Conservation (phyloP, 2,329 filamentous ascomycete genomes). For the Ambrosiella cleistominuta region DNA sequence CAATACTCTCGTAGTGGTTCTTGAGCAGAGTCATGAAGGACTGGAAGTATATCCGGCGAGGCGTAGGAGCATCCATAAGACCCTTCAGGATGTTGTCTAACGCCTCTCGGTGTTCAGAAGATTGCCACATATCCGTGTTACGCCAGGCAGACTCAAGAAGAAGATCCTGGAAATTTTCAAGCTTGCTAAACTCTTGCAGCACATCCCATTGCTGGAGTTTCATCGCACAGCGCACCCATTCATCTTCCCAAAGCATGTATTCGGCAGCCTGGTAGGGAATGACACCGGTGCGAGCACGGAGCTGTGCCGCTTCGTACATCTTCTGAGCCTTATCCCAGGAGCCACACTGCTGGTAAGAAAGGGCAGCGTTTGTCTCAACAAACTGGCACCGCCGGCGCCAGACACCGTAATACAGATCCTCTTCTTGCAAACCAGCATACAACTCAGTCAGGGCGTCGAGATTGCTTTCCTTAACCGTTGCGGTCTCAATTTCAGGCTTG, state of each 20-base stretch:
- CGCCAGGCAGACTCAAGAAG: slow-evolving; percentile 92
- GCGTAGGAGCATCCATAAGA: slow-evolving; percentile 92
- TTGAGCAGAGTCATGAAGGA: slow-evolving; percentile 95
- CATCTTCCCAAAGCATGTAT: slow-evolving; percentile 99
- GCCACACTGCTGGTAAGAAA: slow-evolving; percentile 96
- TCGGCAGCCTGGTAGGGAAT: slow-evolving; percentile 90
- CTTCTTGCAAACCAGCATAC: slow-evolving; percentile 78
- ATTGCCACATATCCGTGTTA: slow-evolving; percentile 87
- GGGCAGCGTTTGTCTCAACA: slow-evolving; percentile 87
- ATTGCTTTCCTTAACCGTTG: slow-evolving; percentile 77
- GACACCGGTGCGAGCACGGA: slow-evolving; percentile 91
- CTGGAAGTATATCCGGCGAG: slow-evolving; percentile 88
- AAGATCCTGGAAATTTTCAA: slow-evolving; percentile 95
- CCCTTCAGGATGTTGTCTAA: slow-evolving; percentile 89
- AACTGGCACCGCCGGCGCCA: slow-evolving; percentile 93
- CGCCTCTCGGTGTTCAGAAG: slow-evolving; percentile 67
- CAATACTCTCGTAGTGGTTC: slow-evolving; percentile 38
- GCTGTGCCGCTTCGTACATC: slow-evolving; percentile 89
- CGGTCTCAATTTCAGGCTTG: slow-evolving; percentile 66
- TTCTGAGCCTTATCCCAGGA: slow-evolving; percentile 99
- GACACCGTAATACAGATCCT: slow-evolving; percentile 92
- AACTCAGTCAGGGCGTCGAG: slow-evolving; percentile 89
- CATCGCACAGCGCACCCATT: slow-evolving; percentile 94
- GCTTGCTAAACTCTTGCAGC: slow-evolving; percentile 90
- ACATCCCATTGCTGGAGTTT: slow-evolving; percentile 99